Percentiles rank a stretch among this genome's conserved stretches.
Conservation (phyloP, 345 rosid species). For the Citrus medica region DNA sequence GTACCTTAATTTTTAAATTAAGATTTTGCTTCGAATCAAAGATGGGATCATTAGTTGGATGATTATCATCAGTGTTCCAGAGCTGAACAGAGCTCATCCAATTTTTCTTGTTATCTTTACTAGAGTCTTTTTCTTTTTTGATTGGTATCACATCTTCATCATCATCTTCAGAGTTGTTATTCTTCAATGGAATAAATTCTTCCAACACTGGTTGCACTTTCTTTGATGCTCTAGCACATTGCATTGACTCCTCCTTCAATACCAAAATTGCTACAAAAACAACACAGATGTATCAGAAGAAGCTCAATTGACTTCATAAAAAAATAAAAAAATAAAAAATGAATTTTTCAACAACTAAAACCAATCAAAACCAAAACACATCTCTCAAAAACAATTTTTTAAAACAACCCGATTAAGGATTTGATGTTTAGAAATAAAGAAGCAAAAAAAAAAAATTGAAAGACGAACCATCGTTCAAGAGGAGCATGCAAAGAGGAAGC, state of each 20-base stretch:
- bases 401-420: background rate
- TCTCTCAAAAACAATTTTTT: background rate
- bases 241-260: constrained; percentile 49
- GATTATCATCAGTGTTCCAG: constrained; percentile 41
- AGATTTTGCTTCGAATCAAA: constrained; percentile 32
- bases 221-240: constrained; percentile 26
- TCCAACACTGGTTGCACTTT: constrained; percentile 58
- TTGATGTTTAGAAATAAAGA: background rate
- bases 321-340: background rate
- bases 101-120: constrained; percentile 48
- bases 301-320: background rate
- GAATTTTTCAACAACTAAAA: background rate
- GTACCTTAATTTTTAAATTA: constrained; percentile 46
- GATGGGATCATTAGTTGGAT: constrained; percentile 17
- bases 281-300: background rate
- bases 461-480: constrained; percentile 73
- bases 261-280: constrained; percentile 56
- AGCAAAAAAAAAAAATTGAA: background rate
- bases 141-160: constrained; percentile 19
- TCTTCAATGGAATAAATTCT: constrained; percentile 68
- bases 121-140: constrained; percentile 33
- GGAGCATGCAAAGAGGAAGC: constrained; percentile 81
- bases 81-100: constrained; percentile 74
- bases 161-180: constrained; percentile 22
- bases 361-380: constrained; percentile 9